Evolutionary conservation across 2,329 filamentous ascomycete genomes (phyloP).

Genomic region (Aspergillus versicolor): DNA sequence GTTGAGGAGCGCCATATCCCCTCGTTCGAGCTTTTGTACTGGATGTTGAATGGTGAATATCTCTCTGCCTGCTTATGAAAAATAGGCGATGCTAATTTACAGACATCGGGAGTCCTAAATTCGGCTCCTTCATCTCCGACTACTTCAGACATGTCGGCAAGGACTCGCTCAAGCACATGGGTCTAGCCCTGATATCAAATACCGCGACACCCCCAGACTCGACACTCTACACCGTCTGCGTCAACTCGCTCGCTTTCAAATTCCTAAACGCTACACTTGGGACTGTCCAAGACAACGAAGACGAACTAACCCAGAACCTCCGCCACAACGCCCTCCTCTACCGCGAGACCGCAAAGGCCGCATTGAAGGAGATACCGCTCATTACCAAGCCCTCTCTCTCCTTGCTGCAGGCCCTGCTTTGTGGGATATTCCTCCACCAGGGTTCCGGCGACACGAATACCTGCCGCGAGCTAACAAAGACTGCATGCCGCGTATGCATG

Average conservation of each 20-base stretch:
- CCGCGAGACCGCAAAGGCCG: conserved; percentile 13
- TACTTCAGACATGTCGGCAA: conserved; percentile 21
- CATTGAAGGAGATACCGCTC: conserved; percentile 18
- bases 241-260: conserved; percentile 21
- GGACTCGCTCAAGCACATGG: conserved; percentile 20
- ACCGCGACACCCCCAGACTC: conserved; percentile 8
- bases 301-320: conserved; percentile 8
- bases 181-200: conserved; percentile 15
- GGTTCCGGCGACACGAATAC: conserved; percentile 19
- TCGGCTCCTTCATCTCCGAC: conserved; percentile 20
- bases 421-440: conserved; percentile 22
- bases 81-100: not conserved
- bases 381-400: conserved; percentile 12
- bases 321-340: conserved; percentile 10
- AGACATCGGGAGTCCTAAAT: conserved; percentile 20
- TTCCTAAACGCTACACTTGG: conserved; percentile 18
- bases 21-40: conserved; percentile 18
- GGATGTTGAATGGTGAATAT: conserved; percentile 22
- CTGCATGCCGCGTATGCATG: conserved; percentile 21
- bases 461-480: conserved; percentile 19
- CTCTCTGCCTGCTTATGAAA: too few species aligned
- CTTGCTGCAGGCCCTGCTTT: conserved; percentile 18
- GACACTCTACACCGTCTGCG: conserved; percentile 20
- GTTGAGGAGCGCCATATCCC: conserved; percentile 1
- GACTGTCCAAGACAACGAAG: not conserved